Percentiles rank a stretch among this genome's conserved stretches.
phyloP scores from a whole-genome alignment of 805 yeast genomes.

The Wickerhamiella domercqiae region DNA sequence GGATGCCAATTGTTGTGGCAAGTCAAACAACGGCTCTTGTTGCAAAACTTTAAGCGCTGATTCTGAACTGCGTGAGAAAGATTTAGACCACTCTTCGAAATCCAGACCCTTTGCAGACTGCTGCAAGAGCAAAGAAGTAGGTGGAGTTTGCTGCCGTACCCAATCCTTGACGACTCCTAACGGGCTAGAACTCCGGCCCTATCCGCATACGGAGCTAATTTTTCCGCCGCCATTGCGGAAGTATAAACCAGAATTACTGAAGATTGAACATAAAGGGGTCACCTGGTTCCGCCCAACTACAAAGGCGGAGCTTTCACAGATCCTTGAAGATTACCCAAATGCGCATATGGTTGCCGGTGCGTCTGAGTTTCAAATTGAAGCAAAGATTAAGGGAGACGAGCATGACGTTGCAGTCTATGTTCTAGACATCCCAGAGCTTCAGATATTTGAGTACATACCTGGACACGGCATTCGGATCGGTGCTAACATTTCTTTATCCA shows the following conservation, averaged over 20 bases:
- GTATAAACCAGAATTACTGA: slow-evolving; percentile 19
- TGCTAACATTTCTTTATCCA: slow-evolving; percentile 29
- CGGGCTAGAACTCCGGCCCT: slow-evolving; percentile 29
- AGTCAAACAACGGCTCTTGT: slow-evolving; percentile 2
- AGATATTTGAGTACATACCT: slow-evolving; percentile 23
- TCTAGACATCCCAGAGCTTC: slow-evolving; percentile 31
- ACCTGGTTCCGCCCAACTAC: slow-evolving; percentile 34
- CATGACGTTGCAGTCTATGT: slow-evolving; percentile 28
- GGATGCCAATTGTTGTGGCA: slow-evolving; percentile 4
- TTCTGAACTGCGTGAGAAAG: too few relatives aligned
- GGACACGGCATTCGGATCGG: slow-evolving; percentile 31
- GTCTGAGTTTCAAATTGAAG: slow-evolving; percentile 34
- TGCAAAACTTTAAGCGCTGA: too few relatives aligned
- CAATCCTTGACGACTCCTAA: slow-evolving; percentile 14
- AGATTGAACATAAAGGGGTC: slow-evolving; percentile 26
- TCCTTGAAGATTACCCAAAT: slow-evolving; percentile 24
- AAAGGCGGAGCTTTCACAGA: slow-evolving; percentile 25
- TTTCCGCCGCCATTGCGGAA: slow-evolving; percentile 28
- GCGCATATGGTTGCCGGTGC: slow-evolving; percentile 34
- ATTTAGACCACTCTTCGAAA: too few relatives aligned
- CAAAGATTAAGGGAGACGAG: slow-evolving; percentile 29
- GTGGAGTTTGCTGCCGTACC: neutral
- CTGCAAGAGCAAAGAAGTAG: neutral
- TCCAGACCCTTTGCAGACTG: too few relatives aligned
- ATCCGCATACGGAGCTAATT: slow-evolving; percentile 27